Base-by-base conservation (phyloP, 1,284 basidiomycete genomes). In the Pseudozyma pruni region DNA sequence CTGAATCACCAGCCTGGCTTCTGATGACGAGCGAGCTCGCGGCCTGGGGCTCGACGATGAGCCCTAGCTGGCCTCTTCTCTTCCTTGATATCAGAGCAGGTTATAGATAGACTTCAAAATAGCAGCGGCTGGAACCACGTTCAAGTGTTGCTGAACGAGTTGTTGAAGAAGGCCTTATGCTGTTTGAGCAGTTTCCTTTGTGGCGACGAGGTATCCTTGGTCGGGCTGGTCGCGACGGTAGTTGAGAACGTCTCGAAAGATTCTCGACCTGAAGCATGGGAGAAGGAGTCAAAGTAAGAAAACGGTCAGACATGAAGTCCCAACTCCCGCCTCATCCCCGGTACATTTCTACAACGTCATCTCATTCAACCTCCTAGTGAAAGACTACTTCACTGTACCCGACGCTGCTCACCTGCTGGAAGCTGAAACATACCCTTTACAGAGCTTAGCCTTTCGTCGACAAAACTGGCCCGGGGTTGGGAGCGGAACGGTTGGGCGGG, bases 81-180 rank as follows among this genome's bases (percentile, higher is more conserved):
- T n/a, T n/a, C n/a, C n/a, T n/a, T n/a, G n/a, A n/a, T n/a, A n/a
- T n/a, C n/a, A n/a, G n/a, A n/a, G n/a, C n/a, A n/a, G n/a, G n/a
- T n/a, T n/a, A n/a, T n/a, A n/a, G n/a, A n/a, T n/a, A n/a, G n/a
- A n/a, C n/a, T n/a, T n/a, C n/a, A n/a, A n/a, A n/a, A n/a, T n/a
- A n/a, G n/a, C n/a, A n/a, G n/a, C n/a, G n/a, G n/a, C n/a, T n/a
- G n/a, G n/a, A n/a, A n/a, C n/a, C n/a, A n/a, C n/a, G n/a, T n/a
- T 60, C 37, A 68, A 20, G 53, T 61, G 31, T 45, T 45, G 44
- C 39, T 22, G 27, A 68, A 68, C 9, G 64, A 14, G 45, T 61
- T 60, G 53, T 68, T 61, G 49, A 68, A 68, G 37, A 68, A 68
- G 25, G 53, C 32, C 40, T 68, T 68, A 27, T 55, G 57, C 46